These are phyloP conservation scores for Nannochloris sp. DNA, from an alignment of 139 green algal species.

Conservation along the genomic window DNA sequence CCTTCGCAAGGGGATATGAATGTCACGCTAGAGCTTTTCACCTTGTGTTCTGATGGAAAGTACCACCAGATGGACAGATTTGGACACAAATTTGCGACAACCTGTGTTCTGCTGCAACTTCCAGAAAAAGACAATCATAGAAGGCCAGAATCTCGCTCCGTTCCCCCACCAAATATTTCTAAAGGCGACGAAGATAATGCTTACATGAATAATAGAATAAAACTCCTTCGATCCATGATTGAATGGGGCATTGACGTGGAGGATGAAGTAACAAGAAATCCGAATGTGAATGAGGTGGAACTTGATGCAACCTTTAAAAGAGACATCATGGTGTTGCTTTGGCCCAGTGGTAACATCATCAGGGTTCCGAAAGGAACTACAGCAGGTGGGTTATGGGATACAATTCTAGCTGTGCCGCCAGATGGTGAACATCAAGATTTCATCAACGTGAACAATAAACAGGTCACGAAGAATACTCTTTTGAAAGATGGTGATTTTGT, in stretches of 20 bases:
- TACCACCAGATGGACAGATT: constrained; percentile 48
- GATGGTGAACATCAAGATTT: constrained; percentile 14
- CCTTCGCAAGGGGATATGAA: constrained; percentile 10
- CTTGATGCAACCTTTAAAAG: not conserved
- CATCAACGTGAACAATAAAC: constrained; percentile 82
- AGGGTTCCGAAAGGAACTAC: constrained; percentile 62
- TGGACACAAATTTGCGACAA: constrained; percentile 31
- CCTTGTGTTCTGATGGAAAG: constrained; percentile 37
- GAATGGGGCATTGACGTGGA: constrained; percentile 53
- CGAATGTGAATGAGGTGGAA: not conserved
- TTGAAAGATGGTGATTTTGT: constrained; percentile 76
- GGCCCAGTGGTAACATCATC: constrained; percentile 44
- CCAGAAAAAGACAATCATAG: not conserved
- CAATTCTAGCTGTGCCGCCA: not conserved
- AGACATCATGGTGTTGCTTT: constrained; percentile 42
- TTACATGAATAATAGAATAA: constrained; percentile 25
- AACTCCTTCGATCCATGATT: constrained; percentile 59
- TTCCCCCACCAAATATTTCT: not conserved
- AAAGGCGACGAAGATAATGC: not conserved
- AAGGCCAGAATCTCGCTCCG: not conserved
- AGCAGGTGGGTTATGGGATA: constrained; percentile 40
- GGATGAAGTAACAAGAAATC: not conserved
- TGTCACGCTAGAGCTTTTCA: constrained; percentile 37
- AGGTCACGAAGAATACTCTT: constrained; percentile 59
- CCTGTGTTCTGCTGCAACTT: constrained; percentile 22